Percentiles rank a stretch among this genome's conserved stretches.
phyloP scores from a whole-genome alignment of 2,329 filamentous ascomycete species.

The Claviceps quebecensis region DNA sequence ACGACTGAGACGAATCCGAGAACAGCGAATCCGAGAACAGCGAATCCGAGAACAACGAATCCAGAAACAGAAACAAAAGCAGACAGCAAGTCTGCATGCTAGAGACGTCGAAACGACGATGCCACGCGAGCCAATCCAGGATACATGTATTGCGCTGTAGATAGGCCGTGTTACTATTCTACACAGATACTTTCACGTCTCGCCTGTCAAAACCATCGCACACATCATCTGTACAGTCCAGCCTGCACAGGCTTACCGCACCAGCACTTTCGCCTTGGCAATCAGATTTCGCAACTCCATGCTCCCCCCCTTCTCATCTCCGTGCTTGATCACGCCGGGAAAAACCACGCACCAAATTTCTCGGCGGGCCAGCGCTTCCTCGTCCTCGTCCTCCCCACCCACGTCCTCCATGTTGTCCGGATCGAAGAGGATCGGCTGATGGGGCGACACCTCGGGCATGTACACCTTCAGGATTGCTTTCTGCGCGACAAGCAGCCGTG shows the following conservation, averaged over 20 bases:
- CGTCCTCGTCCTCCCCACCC: constrained; percentile 48
- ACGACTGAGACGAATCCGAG: no score
- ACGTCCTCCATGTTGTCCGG: constrained; percentile 50
- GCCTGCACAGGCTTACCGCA: constrained; percentile 33
- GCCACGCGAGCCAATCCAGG: no score
- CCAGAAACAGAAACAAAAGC: no score
- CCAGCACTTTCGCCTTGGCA: constrained; percentile 48
- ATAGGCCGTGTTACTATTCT: no score
- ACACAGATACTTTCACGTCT: no score
- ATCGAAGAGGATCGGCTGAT: constrained; percentile 44
- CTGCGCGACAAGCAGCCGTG: constrained; percentile 42
- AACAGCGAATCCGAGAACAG: no score
- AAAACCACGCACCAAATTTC: constrained; percentile 50
- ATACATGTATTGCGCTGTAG: no score
- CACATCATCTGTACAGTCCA: background rate
- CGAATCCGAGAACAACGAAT: no score
- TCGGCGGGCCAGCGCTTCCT: constrained; percentile 35
- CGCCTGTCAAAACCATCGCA: no score
- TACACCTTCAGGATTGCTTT: constrained; percentile 42
- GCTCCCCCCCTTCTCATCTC: constrained; percentile 49
- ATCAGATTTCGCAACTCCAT: constrained; percentile 49
- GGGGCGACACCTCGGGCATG: constrained; percentile 39
- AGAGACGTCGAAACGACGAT: no score
- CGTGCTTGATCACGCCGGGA: constrained; percentile 48
- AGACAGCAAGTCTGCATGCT: no score